A percentile compares a stretch with the other conserved stretches of the same genome.
phyloP scores from a whole-genome alignment of 2,329 filamentous ascomycete species.

The Gnomoniopsis sp. region DNA sequence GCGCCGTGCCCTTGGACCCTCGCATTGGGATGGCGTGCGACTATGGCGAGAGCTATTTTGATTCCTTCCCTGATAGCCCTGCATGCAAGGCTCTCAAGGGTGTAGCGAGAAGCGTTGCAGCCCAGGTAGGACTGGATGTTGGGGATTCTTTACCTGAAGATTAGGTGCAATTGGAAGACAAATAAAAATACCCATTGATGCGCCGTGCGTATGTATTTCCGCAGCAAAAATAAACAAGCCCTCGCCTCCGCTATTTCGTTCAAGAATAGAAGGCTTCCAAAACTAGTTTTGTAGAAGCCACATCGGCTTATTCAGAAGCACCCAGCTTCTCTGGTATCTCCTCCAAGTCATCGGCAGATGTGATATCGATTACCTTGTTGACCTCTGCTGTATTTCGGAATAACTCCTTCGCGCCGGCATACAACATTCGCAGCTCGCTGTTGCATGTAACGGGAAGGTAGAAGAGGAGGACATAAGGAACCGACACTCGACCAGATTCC shows the following conservation, averaged over 20 bases:
- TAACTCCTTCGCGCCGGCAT: conserved; percentile 92
- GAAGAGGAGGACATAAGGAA: conserved; percentile 92
- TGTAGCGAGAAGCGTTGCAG: conserved; percentile 72
- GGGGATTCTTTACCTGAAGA: conserved; percentile 47
- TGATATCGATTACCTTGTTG: conserved; percentile 81
- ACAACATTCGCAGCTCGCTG: conserved; percentile 82
- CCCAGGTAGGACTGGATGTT: conserved; percentile 62
- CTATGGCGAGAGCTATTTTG: conserved; percentile 95
- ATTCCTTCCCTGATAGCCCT: conserved; percentile 88
- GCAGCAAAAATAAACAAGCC: neutral
- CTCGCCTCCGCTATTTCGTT: neutral
- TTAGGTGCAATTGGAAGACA: conserved; percentile 18
- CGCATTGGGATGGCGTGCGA: conserved; percentile 95
- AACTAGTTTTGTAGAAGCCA: neutral
- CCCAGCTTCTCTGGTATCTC: conserved; percentile 68
- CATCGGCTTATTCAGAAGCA: conserved; percentile 25
- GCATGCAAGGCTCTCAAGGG: conserved; percentile 77
- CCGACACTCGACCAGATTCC: conserved; percentile 78
- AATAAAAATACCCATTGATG: conserved; percentile 12
- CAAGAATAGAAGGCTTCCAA: neutral
- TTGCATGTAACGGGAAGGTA: conserved; percentile 94
- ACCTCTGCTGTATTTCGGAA: conserved; percentile 92
- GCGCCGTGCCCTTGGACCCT: conserved; percentile 86
- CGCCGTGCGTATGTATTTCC: conserved; percentile 2
- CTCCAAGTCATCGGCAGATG: conserved; percentile 74